Evolutionary conservation across 257 asterid species (phyloP), one percentile per base, ranked within the genome.

Genomic region (Leptodermis oblonga): DNA sequence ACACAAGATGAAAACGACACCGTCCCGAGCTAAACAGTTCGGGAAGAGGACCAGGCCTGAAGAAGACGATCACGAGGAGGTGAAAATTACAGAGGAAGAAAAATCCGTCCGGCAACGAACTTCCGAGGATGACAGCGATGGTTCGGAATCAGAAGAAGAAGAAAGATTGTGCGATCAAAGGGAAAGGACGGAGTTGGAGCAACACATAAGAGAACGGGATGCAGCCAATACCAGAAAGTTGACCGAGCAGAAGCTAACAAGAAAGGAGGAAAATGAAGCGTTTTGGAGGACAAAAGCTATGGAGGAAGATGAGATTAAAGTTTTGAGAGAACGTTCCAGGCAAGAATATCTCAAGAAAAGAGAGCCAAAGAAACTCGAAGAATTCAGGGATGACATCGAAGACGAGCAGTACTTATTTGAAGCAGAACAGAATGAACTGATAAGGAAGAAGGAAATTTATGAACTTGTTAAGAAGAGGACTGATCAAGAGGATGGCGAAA

Each of bases 191-290:
- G 90, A 91, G 78, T 75, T 91, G 78, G 96, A 88, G 78, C 77
- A 46, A 28, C 88, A 83, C 76, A 54, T 91, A 26, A 87, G 82
- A 70, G 90, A 91, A 74, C 82, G 88, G 25, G 95, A 92, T 82
- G 90, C 88, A 45, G 90, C 93, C 6, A 84, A 85, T 48, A 89
- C 98, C 31, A 87, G 86, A 86, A 89, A 87, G 93, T 86, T 87
- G 39, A 60, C 37, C 52, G 26, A 37, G 18, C 39, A 23, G 1
- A 68, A 53, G 72, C 9, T 48, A 59, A n/a, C 61, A 4, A 31
- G 42, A 18, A 31, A 45, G 43, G 69, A 61, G 36, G 62, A 62
- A 45, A 18, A 70, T 7, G 60, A 17, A 33, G 62, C 87, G 70
- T 79, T 82, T 62, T 74, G 88, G 81, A 85, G 89, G 82, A 77